Base-by-base conservation (phyloP, 768 basidiomycete genomes). In the Rhodotorula paludigena region DNA sequence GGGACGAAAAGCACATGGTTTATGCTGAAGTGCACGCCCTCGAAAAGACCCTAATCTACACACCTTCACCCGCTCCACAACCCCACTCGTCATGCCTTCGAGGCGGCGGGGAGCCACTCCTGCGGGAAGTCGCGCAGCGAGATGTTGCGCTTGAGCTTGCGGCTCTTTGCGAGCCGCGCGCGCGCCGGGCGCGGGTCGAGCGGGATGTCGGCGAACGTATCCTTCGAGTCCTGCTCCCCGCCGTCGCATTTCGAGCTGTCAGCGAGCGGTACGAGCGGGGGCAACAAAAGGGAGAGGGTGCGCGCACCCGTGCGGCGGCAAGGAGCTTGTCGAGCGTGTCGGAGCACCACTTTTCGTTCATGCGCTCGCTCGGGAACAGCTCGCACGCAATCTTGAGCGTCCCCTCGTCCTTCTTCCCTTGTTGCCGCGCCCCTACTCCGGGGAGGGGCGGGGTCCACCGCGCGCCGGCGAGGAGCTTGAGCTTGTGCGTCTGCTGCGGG, bases 271-370 rank as follows among this genome's bases (percentile, higher is more conserved):
- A 30, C 9, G 25, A 25, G 30, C 4, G 54, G 10, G 54, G 35
- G 30, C 20, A 33, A 20, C 38, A 23, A 35, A 38, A 23, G 20
- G 18, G 35, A 49, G 28, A 25, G 23, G n/a, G 54, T 4, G 32
- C 28, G 10, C 90, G 73, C 76, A 96, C 94, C 77, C 92, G 91
- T 16, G 92, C 90, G 74, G 87, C 87, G n/a, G 78, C 79, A 68
- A 97, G 77, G 49, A 99, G 79, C 73, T 83, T 80, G 75, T 92
- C 89, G 61, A 99, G 78, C 23, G 85, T 83, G 76, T 98, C 93
- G 72, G 88, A 89, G 47, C 89, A 90, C 89, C 91, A 94, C 78
- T 93, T 94, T 74, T 94, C 81, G 78, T 99, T 99, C 89, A 89
- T 87, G 35, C 85, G 82, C 3, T 86, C 84, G 72, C 84, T 82